Conservation (phyloP, 75 land plant species). For the Cunninghamia lanceolata region DNA sequence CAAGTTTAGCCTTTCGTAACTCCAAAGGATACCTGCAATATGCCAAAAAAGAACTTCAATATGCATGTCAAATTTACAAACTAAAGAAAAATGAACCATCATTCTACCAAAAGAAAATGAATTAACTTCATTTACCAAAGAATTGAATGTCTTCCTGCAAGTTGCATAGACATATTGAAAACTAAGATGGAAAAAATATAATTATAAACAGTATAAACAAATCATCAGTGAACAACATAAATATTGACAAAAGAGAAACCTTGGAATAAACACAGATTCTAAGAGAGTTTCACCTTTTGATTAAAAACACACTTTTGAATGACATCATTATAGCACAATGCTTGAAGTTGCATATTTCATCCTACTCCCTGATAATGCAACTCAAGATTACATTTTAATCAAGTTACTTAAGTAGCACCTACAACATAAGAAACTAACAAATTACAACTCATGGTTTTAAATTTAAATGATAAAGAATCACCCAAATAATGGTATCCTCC, state of each 20-base stretch:
- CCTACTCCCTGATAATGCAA: background rate
- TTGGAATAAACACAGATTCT: too few relatives aligned
- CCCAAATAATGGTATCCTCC: too few relatives aligned
- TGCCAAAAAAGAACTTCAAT: background rate
- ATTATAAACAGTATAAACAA: background rate
- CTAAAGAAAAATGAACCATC: background rate
- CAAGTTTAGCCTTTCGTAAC: slow-evolving; percentile 73
- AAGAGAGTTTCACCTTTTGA: background rate
- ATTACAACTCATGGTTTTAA: too few relatives aligned
- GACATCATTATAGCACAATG: background rate
- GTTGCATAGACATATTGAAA: background rate
- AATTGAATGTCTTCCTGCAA: background rate
- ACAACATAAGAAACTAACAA: background rate
- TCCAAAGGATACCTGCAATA: slow-evolving; percentile 88
- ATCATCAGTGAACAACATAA: background rate
- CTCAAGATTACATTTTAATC: background rate
- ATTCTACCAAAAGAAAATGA: background rate
- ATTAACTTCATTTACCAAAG: background rate
- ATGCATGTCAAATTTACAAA: background rate
- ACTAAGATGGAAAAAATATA: background rate
- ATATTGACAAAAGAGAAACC: background rate
- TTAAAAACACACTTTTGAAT: background rate
- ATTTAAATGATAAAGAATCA: too few relatives aligned
- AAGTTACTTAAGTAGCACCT: background rate
- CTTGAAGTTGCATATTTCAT: background rate